These are phyloP conservation scores for Clausena lansium DNA, from an alignment of 345 rosid genomes.

Conservation along the genomic window DNA sequence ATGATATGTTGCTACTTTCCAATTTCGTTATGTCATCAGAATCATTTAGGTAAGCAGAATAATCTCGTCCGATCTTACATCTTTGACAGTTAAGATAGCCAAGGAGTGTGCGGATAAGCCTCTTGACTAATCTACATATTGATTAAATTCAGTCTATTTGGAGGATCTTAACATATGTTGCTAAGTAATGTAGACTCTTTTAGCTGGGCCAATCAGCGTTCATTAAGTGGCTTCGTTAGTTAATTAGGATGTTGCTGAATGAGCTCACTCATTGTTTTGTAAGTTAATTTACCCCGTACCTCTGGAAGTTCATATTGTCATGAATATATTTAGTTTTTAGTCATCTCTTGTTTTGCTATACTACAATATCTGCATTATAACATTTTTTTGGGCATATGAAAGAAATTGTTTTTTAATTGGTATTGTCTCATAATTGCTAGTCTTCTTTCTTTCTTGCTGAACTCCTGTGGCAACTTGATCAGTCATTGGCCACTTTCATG, in stretches of 20 bases:
- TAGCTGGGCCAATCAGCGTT: background rate
- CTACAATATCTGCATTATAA: background rate
- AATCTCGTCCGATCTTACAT: background rate
- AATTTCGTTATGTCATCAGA: constrained; percentile 91
- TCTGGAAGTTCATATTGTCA: background rate
- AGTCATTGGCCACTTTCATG: background rate
- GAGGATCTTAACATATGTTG: background rate
- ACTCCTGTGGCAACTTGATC: background rate
- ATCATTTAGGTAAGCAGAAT: constrained; percentile 75
- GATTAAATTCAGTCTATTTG: background rate
- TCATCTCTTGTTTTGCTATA: too few relatives aligned
- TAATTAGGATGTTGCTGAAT: background rate
- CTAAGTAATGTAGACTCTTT: background rate
- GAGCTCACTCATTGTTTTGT: background rate
- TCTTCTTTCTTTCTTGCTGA: constrained; percentile 1
- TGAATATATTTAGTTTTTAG: background rate
- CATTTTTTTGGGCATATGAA: background rate
- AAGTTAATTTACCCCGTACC: background rate
- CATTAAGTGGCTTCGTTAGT: background rate
- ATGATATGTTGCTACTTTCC: constrained; percentile 89
- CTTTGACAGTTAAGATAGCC: background rate
- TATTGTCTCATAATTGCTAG: background rate
- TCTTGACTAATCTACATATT: background rate
- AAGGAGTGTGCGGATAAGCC: background rate
- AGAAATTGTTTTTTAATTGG: background rate